These are phyloP conservation scores for Polygonum aviculare DNA, from an alignment of 148 eudicot species.

Conservation along the genomic window DNA sequence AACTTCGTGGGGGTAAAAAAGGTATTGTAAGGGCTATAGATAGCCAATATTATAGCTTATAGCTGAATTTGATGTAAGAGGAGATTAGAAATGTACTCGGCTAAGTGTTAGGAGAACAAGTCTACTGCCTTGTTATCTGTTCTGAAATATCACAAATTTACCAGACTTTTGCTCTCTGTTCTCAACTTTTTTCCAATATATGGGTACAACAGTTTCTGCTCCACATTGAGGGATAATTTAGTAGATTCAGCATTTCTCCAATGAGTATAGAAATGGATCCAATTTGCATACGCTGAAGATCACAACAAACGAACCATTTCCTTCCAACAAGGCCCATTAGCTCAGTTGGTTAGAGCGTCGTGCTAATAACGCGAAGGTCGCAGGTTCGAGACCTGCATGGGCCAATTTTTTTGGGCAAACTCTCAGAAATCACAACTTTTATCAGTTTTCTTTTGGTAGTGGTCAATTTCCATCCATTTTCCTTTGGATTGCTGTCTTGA, in stretches of 20 bases:
- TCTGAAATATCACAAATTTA: neutral
- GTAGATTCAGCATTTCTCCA: neutral
- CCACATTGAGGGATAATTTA: neutral
- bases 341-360: slow-evolving; percentile 78
- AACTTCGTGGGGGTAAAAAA: neutral
- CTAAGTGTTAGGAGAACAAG: neutral
- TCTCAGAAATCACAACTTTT: neutral
- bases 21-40: neutral
- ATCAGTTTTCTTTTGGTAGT: neutral
- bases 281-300: no score
- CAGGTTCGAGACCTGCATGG: slow-evolving; percentile 96
- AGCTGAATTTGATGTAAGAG: neutral
- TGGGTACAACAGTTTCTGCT: neutral
- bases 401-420: slow-evolving; percentile 23
- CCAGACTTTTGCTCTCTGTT: neutral
- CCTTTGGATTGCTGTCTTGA: neutral
- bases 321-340: slow-evolving; percentile 36
- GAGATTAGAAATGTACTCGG: neutral
- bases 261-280: no score
- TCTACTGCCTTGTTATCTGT: neutral
- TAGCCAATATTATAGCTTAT: neutral
- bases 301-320: no score
- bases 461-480: neutral
- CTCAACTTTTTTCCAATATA: neutral
- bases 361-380: slow-evolving; percentile 98